These are phyloP conservation scores for Camillea tinctor DNA, from an alignment of 2,329 filamentous ascomycete species.

Conservation along the genomic window DNA sequence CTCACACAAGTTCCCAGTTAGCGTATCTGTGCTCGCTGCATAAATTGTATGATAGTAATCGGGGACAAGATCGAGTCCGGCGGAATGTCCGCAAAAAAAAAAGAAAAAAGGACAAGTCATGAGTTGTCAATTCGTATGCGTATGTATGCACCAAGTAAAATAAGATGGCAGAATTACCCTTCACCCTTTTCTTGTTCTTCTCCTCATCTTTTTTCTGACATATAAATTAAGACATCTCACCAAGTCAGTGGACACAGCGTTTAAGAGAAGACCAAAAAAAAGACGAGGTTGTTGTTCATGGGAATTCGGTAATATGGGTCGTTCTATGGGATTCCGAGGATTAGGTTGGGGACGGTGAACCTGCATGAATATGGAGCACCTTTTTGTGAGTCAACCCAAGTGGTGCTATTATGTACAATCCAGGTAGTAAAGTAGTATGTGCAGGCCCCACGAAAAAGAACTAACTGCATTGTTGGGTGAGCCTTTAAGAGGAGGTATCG, in stretches of 20 bases:
- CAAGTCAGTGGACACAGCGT: slow-evolving; percentile 7
- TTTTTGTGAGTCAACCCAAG: slow-evolving; percentile 14
- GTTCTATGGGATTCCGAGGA: slow-evolving; percentile 12
- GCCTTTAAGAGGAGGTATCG: no score
- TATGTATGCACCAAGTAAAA: no score
- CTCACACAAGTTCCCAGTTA: not conserved
- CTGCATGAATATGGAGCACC: slow-evolving; percentile 22
- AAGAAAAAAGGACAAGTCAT: not conserved
- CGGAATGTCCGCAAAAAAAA: not conserved
- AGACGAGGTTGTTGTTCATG: not conserved
- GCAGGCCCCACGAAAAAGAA: not conserved
- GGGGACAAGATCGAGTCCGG: not conserved
- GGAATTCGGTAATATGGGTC: slow-evolving; percentile 4
- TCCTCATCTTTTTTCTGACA: no score
- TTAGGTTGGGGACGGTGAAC: slow-evolving; percentile 14
- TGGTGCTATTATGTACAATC: no score
- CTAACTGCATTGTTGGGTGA: no score
- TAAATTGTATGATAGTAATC: not conserved
- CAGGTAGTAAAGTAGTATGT: not conserved
- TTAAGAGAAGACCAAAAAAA: slow-evolving; percentile 1
- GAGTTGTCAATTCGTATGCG: not conserved
- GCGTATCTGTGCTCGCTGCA: not conserved
- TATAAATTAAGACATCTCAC: slow-evolving; percentile 2
- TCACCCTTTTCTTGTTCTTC: not conserved
- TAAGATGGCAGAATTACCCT: slow-evolving; percentile 2